phyloP scores from a whole-genome alignment of 2,329 filamentous ascomycete species.

The Penicillium sclerotigenum region DNA sequence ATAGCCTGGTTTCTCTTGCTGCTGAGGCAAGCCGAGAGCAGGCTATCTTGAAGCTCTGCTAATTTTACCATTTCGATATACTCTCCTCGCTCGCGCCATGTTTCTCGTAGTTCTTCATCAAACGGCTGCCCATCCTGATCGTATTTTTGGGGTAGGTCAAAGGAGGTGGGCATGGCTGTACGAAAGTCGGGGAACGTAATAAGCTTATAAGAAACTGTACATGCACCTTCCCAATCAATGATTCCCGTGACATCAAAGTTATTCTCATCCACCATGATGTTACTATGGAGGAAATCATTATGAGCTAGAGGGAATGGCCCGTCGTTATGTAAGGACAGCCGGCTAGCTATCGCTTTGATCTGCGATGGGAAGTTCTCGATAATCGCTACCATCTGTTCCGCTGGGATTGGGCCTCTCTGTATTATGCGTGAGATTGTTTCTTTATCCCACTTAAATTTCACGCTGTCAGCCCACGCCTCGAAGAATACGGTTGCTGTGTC shows the following conservation, averaged over 20 bases:
- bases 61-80: constrained; percentile 8
- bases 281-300: constrained; percentile 16
- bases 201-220: constrained; percentile 13
- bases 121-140: constrained; percentile 2
- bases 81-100: constrained; percentile 3
- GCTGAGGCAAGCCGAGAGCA: constrained; percentile 9
- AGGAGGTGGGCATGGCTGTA: constrained; percentile 7
- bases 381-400: constrained; percentile 1
- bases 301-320: constrained; percentile 15
- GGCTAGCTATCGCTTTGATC: constrained; percentile 6
- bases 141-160: constrained; percentile 13
- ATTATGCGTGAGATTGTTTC: constrained; percentile 3
- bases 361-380: constrained; percentile 4
- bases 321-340: constrained; percentile 1
- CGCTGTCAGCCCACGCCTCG: constrained; percentile 16
- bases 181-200: constrained; percentile 10
- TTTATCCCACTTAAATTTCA: constrained; percentile 9
- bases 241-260: constrained; percentile 11
- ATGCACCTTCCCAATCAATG: constrained; percentile 18
- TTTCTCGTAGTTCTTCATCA: constrained; percentile 1
- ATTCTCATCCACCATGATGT: constrained; percentile 16
- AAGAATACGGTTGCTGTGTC: constrained; percentile 20
- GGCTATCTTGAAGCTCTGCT: background rate
- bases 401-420: background rate
- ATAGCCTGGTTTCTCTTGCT: constrained; percentile 4